phyloP scores from a whole-genome alignment of 176 grass and related monocot genomes.

The Phoenix dactylifera region DNA sequence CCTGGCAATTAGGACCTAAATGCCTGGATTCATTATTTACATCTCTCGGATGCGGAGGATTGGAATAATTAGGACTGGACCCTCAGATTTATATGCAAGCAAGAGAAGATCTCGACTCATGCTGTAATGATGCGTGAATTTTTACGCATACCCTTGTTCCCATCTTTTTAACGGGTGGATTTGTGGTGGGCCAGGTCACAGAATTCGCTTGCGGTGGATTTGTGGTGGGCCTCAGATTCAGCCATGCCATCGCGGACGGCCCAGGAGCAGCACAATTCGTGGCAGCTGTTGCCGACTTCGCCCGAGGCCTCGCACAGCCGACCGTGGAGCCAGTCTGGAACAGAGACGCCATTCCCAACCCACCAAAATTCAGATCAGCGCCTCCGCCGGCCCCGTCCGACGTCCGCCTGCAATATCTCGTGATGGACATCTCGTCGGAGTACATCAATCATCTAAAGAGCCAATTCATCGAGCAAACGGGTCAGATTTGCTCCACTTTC shows the following conservation, averaged over 20 bases:
- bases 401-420: slow-evolving; percentile 53
- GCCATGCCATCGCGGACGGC: slow-evolving; percentile 62
- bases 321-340: slow-evolving; percentile 41
- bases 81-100: too few relatives aligned
- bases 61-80: too few relatives aligned
- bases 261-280: slow-evolving; percentile 75
- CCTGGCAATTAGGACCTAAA: too few relatives aligned
- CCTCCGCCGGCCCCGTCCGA: slow-evolving; percentile 22
- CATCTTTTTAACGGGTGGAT: slow-evolving; percentile 38
- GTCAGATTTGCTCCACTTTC: slow-evolving; percentile 62
- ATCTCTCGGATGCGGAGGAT: too few relatives aligned
- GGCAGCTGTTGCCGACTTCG: slow-evolving; percentile 52
- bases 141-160: too few relatives aligned
- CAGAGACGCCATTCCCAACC: slow-evolving; percentile 58
- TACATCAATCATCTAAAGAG: slow-evolving; percentile 77
- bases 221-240: slow-evolving; percentile 77
- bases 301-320: slow-evolving; percentile 23
- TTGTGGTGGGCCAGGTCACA: slow-evolving; percentile 87
- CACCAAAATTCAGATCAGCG: slow-evolving; percentile 32
- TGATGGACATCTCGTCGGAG: slow-evolving; percentile 62
- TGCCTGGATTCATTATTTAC: too few relatives aligned
- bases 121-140: too few relatives aligned
- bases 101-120: too few relatives aligned
- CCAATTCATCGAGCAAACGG: slow-evolving; percentile 42
- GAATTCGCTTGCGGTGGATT: slow-evolving; percentile 77